A percentile compares a stretch with the other conserved stretches of the same genome.
Evolutionary conservation across 2,329 filamentous ascomycete genomes (phyloP).

Genomic region (Tothia fuscella): DNA sequence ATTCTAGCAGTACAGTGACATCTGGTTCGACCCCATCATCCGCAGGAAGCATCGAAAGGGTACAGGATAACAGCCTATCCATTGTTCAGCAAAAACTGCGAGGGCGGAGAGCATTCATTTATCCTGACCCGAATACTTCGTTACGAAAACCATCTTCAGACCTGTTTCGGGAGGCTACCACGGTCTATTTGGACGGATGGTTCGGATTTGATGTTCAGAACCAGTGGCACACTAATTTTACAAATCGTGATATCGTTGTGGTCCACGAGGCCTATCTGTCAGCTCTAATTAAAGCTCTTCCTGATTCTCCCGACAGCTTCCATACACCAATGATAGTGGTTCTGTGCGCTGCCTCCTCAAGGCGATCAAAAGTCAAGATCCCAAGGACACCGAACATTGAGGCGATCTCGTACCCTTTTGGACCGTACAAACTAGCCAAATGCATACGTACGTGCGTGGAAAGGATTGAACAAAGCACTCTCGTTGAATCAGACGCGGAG

Average conservation of each 20-base stretch:
- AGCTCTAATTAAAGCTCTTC: constrained; percentile 8
- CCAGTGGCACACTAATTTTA: not conserved
- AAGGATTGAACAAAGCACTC: constrained; percentile 7
- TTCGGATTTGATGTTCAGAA: constrained; percentile 11
- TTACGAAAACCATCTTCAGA: not conserved
- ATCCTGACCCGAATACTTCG: not conserved
- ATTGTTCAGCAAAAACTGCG: constrained; percentile 11
- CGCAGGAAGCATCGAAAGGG: constrained; percentile 13
- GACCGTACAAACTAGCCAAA: constrained; percentile 28
- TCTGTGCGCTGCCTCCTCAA: constrained; percentile 24
- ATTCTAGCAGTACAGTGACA: not conserved
- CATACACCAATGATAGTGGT: constrained; percentile 18
- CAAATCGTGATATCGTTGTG: constrained; percentile 12
- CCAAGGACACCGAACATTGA: constrained; percentile 19
- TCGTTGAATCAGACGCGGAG: constrained; percentile 1
- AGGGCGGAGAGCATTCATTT: constrained; percentile 2
- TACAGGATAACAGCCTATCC: constrained; percentile 14
- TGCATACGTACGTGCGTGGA: constrained; percentile 22
- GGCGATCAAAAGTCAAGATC: constrained; percentile 10
- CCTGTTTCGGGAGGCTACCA: constrained; percentile 6
- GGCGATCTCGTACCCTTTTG: constrained; percentile 26
- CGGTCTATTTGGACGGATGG: constrained; percentile 16
- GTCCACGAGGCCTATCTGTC: constrained; percentile 15
- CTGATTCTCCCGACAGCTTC: not conserved
- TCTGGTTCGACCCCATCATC: constrained; percentile 12